A percentile compares a stretch with the other conserved stretches of the same genome.
Evolutionary conservation across 78 protist species (phyloP).

Genomic region (Dictyostelium brefeldianum): DNA sequence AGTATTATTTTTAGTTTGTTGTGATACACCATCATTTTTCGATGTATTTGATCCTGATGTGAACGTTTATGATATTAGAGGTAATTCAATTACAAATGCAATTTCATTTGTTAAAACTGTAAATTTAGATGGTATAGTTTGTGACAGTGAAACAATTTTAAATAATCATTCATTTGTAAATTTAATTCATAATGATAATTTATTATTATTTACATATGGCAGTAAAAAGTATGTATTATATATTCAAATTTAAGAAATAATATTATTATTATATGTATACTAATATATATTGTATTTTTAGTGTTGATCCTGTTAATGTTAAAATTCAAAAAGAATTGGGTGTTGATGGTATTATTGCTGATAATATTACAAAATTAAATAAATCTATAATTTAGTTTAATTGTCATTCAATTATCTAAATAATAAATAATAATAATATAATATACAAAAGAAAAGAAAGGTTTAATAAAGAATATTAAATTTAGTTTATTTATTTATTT

Average conservation of each 20-base stretch:
- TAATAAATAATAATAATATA: too few species aligned
- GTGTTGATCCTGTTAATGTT: slow-evolving; percentile 71
- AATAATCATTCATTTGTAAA: slow-evolving; percentile 56
- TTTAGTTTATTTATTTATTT: too few species aligned
- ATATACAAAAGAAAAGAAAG: too few species aligned
- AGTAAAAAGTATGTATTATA: slow-evolving; percentile 58
- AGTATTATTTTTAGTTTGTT: slow-evolving; percentile 59
- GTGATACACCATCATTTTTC: slow-evolving; percentile 68
- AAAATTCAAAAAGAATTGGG: slow-evolving; percentile 63
- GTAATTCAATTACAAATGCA: slow-evolving; percentile 58
- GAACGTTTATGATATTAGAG: slow-evolving; percentile 46
- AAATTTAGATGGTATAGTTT: slow-evolving; percentile 74
- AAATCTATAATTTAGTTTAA: slow-evolving; percentile 5
- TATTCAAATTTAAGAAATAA: not conserved
- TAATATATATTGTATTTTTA: not conserved
- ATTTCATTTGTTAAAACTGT: slow-evolving; percentile 65
- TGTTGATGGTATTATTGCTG: slow-evolving; percentile 74
- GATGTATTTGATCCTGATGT: slow-evolving; percentile 69
- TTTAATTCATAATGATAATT: slow-evolving; percentile 51
- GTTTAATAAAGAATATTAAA: too few species aligned
- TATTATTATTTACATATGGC: slow-evolving; percentile 72
- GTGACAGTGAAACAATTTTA: slow-evolving; percentile 56
- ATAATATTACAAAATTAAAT: slow-evolving; percentile 64
- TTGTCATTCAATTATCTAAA: too few species aligned
- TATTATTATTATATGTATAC: not conserved